phyloP scores from a whole-genome alignment of 768 basidiomycete species.

The Xerocomellus intermedius region DNA sequence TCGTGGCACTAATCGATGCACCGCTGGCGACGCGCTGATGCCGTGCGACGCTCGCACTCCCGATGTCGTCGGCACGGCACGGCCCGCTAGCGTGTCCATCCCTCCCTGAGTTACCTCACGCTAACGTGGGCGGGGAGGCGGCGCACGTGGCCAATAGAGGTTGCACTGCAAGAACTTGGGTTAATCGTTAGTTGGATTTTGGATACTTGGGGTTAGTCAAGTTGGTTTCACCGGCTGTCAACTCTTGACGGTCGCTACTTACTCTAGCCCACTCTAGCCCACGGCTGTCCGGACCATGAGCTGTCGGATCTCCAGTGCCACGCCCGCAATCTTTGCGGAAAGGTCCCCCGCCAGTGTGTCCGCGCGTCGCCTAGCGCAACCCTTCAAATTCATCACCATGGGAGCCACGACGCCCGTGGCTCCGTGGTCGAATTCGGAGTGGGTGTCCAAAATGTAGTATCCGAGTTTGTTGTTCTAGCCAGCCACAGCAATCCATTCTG shows the following conservation, averaged over 20 bases:
- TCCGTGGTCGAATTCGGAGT: constrained; percentile 12
- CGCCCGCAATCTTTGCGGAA: constrained; percentile 2
- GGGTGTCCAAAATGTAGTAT: background rate
- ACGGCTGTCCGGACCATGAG: constrained; percentile 9
- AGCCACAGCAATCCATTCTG: background rate
- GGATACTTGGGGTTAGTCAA: no score
- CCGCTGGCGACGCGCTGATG: constrained; percentile 11
- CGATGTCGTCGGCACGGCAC: constrained; percentile 14
- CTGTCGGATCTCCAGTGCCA: constrained; percentile 7
- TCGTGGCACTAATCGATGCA: constrained; percentile 23
- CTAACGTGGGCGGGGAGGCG: constrained; percentile 2
- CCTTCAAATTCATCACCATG: constrained; percentile 25
- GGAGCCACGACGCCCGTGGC: constrained; percentile 15
- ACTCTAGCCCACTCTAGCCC: background rate
- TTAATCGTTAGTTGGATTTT: background rate
- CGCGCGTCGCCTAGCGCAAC: constrained; percentile 8
- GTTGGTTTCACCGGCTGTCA: constrained; percentile 1
- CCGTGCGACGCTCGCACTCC: constrained; percentile 21
- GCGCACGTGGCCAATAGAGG: constrained; percentile 3
- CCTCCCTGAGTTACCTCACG: background rate
- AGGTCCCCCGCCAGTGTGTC: background rate
- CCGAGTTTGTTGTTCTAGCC: background rate
- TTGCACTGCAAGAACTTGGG: background rate
- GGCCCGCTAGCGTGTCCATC: background rate
- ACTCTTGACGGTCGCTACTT: constrained; percentile 8